Evolutionary conservation across 148 eudicot genomes (phyloP).

Genomic region (Talinum fruticosum): DNA sequence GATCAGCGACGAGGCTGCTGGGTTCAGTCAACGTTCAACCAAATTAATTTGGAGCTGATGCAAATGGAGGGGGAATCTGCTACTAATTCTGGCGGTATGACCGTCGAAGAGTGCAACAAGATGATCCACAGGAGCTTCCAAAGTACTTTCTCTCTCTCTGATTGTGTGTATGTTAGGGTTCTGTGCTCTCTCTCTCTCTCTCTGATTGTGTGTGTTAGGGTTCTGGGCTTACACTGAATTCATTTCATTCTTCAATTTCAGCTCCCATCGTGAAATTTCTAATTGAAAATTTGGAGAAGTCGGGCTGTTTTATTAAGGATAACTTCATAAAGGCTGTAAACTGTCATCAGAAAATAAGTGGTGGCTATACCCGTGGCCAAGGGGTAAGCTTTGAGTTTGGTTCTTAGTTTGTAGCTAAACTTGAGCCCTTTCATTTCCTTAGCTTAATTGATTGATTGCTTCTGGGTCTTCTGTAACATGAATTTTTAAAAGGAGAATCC

Average conservation of each 20-base stretch:
- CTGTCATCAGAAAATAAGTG: slow-evolving; percentile 41
- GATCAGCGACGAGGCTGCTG: no score
- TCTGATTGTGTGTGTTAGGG: slow-evolving; percentile 4
- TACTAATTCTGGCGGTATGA: slow-evolving; percentile 24
- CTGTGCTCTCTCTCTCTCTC: slow-evolving; percentile 21
- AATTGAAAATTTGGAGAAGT: slow-evolving; percentile 62
- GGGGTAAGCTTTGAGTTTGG: slow-evolving; percentile 45
- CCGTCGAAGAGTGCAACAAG: slow-evolving; percentile 45
- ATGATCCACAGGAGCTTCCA: slow-evolving; percentile 48
- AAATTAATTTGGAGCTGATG: background rate
- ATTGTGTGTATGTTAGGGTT: background rate
- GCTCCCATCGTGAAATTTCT: slow-evolving; percentile 83
- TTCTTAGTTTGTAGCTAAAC: background rate
- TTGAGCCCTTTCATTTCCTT: background rate
- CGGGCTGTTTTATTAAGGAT: slow-evolving; percentile 60
- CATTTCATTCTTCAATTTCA: background rate
- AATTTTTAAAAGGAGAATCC: background rate
- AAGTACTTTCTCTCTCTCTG: slow-evolving; percentile 24
- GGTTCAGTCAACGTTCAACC: no score
- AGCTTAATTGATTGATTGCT: background rate
- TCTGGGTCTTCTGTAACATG: no score
- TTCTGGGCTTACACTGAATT: slow-evolving; percentile 23
- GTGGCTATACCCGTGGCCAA: slow-evolving; percentile 60
- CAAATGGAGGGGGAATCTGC: slow-evolving; percentile 22
- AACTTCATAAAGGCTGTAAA: slow-evolving; percentile 67